A percentile compares a stretch with the other conserved stretches of the same genome.
phyloP scores from a whole-genome alignment of 352 stramenopile species.

The Pythium oligandrum region DNA sequence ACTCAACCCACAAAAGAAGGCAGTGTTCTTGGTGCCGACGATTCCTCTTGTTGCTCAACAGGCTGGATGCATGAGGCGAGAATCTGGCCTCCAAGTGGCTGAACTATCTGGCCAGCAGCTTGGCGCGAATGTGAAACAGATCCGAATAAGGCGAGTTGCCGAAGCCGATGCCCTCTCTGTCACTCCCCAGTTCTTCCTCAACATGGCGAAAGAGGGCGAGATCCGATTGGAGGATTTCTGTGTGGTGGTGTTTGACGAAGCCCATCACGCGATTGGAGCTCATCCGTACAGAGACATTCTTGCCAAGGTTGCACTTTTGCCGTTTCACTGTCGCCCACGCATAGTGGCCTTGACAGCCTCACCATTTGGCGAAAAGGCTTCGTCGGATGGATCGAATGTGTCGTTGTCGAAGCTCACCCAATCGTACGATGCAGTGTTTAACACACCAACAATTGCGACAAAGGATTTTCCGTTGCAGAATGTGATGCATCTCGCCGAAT shows the following conservation, averaged over 20 bases:
- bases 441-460: constrained; percentile 53
- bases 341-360: constrained; percentile 69
- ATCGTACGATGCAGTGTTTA: constrained; percentile 46
- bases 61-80: constrained; percentile 57
- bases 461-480: constrained; percentile 32
- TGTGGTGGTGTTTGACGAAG: constrained; percentile 78
- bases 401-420: constrained; percentile 34
- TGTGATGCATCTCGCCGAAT: constrained; percentile 61
- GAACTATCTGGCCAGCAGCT: constrained; percentile 56
- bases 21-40: constrained; percentile 71
- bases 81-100: constrained; percentile 47
- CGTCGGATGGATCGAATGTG: constrained; percentile 24
- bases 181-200: constrained; percentile 69
- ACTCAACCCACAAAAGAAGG: constrained; percentile 47
- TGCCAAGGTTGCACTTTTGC: constrained; percentile 27
- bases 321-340: constrained; percentile 26
- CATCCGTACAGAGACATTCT: constrained; percentile 63
- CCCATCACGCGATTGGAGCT: constrained; percentile 61
- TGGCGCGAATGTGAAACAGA: constrained; percentile 17
- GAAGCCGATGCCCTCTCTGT: constrained; percentile 39
- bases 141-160: constrained; percentile 1
- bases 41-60: constrained; percentile 73
- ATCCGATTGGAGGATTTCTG: constrained; percentile 53
- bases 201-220: constrained; percentile 34
- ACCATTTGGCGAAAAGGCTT: constrained; percentile 53